Conservation (phyloP, 371 early-diverging fungal species). For the Mucor indicus region DNA sequence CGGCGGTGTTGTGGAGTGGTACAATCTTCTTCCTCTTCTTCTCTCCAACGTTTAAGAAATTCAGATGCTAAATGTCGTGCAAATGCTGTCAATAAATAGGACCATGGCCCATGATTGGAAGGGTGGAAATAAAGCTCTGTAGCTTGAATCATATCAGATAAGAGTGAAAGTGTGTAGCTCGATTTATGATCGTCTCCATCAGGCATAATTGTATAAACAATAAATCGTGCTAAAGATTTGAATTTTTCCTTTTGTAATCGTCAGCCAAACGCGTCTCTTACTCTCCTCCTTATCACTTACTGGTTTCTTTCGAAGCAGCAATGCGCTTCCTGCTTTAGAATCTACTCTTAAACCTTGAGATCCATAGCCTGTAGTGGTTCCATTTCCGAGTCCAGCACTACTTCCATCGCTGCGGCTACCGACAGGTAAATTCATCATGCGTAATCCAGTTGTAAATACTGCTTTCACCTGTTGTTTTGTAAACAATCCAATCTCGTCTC, state of each 20-base stretch:
- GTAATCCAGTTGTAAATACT: conserved; percentile 68
- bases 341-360: conserved; percentile 30
- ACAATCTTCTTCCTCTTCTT: conserved; percentile 57
- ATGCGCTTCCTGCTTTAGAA: conserved; percentile 39
- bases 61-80: conserved; percentile 57
- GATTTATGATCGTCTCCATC: conserved; percentile 22
- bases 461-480: conserved; percentile 64
- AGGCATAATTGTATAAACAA: conserved; percentile 74
- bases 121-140: conserved; percentile 89
- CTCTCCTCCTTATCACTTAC: conserved; percentile 7
- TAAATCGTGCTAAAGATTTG: conserved; percentile 67
- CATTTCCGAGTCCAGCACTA: conserved; percentile 28
- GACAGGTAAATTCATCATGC: conserved; percentile 77
- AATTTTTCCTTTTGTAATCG: conserved; percentile 48
- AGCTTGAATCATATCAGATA: conserved; percentile 77
- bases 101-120: conserved; percentile 85
- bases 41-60: conserved; percentile 66
- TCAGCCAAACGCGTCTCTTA: neutral
- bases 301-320: conserved; percentile 41
- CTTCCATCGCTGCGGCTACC: conserved; percentile 58
- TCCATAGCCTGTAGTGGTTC: conserved; percentile 40
- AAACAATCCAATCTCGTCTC: conserved; percentile 50
- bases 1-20: conserved; percentile 57
- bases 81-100: conserved; percentile 62
- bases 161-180: conserved; percentile 50